Conservation (phyloP, 345 rosid genomes). For the Dovyalis caffra region DNA sequence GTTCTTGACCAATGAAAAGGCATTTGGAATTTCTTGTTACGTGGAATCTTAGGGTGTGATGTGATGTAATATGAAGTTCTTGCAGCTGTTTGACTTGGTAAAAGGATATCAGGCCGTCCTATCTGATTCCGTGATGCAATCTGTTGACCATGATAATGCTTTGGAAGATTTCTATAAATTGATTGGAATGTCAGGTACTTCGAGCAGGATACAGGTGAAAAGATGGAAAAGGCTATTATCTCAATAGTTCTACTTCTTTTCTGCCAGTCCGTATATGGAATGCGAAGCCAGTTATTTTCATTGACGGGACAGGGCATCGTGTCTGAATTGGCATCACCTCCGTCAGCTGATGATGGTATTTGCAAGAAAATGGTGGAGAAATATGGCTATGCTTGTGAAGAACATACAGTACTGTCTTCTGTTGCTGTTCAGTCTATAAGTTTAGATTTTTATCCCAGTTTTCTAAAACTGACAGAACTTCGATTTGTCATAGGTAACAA, state of each 20-base stretch:
- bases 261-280: slow-evolving; percentile 26
- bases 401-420: slow-evolving; percentile 28
- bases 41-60: too few species aligned
- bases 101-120: too few species aligned
- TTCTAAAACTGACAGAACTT: background rate
- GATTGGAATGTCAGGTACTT: too few species aligned
- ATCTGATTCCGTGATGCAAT: too few species aligned
- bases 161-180: too few species aligned
- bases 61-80: too few species aligned
- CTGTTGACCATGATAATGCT: too few species aligned
- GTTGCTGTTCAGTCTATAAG: background rate
- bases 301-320: slow-evolving; percentile 1
- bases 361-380: slow-evolving; percentile 39
- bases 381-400: slow-evolving; percentile 36
- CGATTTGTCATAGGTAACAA: slow-evolving; percentile 39
- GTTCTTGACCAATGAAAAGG: too few species aligned
- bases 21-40: too few species aligned
- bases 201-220: too few species aligned
- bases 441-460: background rate
- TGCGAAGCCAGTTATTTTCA: slow-evolving; percentile 10
- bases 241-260: slow-evolving; percentile 15
- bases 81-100: too few species aligned
- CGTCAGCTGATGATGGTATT: slow-evolving; percentile 26
- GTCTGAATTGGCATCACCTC: slow-evolving; percentile 7
- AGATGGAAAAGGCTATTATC: slow-evolving; percentile 12